Percentiles rank a stretch among this genome's conserved stretches.
phyloP scores from a whole-genome alignment of 2,329 filamentous ascomycete species.

The Penicillium sp. region DNA sequence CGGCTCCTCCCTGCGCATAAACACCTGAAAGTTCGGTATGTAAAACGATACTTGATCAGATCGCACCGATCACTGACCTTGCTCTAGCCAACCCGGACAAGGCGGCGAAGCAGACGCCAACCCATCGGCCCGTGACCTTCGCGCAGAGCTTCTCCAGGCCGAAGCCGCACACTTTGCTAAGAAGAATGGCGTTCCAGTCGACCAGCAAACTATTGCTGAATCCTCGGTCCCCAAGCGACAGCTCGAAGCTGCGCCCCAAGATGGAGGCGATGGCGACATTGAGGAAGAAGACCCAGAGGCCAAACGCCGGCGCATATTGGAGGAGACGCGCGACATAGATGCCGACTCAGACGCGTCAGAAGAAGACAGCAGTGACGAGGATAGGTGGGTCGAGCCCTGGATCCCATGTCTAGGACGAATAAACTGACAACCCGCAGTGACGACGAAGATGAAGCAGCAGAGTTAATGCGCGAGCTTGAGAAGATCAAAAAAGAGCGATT shows the following conservation, averaged over 20 bases:
- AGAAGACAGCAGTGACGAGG: slow-evolving; percentile 60
- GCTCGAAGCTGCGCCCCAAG: slow-evolving; percentile 52
- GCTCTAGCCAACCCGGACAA: slow-evolving; percentile 72
- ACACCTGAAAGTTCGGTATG: slow-evolving; percentile 78
- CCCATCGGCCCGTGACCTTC: slow-evolving; percentile 66
- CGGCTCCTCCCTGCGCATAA: slow-evolving; percentile 92
- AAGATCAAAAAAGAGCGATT: slow-evolving; percentile 87
- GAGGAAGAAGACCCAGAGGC: slow-evolving; percentile 69
- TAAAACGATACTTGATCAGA: not conserved
- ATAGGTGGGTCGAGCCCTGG: slow-evolving; percentile 44
- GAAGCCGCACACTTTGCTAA: slow-evolving; percentile 87
- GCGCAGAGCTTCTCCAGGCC: slow-evolving; percentile 82
- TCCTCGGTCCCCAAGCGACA: slow-evolving; percentile 61
- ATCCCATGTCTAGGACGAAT: not conserved
- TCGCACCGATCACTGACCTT: slow-evolving; percentile 15
- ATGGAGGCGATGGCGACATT: slow-evolving; percentile 28
- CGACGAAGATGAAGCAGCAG: slow-evolving; percentile 77
- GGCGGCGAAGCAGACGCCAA: slow-evolving; percentile 72
- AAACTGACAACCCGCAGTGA: slow-evolving; percentile 51
- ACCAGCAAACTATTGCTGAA: slow-evolving; percentile 42
- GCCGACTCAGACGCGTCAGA: slow-evolving; percentile 68
- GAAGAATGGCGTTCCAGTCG: slow-evolving; percentile 63
- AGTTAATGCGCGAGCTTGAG: slow-evolving; percentile 87
- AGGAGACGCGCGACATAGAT: slow-evolving; percentile 84
- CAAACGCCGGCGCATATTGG: slow-evolving; percentile 81